Evolutionary conservation across 2,329 filamentous ascomycete species (phyloP), one percentile per base, ranked within the genome.

Genomic region (Westerdykella ornata): DNA sequence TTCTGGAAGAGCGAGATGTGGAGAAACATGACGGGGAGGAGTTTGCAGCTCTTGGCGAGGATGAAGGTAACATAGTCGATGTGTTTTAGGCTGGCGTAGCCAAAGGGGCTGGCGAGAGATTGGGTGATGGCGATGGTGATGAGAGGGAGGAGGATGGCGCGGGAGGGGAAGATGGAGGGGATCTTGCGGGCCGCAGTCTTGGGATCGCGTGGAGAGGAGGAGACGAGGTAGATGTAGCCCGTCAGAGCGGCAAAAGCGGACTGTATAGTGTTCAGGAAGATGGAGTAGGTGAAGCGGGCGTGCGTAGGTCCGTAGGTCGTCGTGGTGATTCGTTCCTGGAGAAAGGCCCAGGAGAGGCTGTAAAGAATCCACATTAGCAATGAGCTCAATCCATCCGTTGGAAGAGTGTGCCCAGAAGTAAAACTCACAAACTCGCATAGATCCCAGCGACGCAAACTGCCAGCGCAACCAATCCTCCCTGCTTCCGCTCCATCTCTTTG

Each of bases 11-110:
- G 69, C 34, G 88, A 90, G 59, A 97, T 80, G 72, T 98, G 90
- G 31, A 98, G 77, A 59, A 92, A 82, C 92, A 98, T 97, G 60
- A 98, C 92, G 2, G 92, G 92, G n/a, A 98, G 81, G 15, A 98
- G 78, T 72, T 98, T 98, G 82, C 92, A 98, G 56, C 84, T 89
- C 71, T 98, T 97, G 55, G 92, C 90, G 32, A 98, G 84, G 54
- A 96, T 86, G 70, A 94, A 97, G 20, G 92, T 96, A 60, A 97
- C 87, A 70, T 97, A 97, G 77, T 97, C 92, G 68, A 97, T 88
- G 66, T 97, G 88, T 29, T 84, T 82, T 38, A 97, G 81, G 44
- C 82, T 85, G 37, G 92, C 89, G 69, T 97, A 97, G 54, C 90
- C 92, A 60, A 96, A 96, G 2, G 90, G 90, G n/a, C 84, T 88